phyloP scores from a whole-genome alignment of 257 asterid genomes.

The Scutellaria barbata region DNA sequence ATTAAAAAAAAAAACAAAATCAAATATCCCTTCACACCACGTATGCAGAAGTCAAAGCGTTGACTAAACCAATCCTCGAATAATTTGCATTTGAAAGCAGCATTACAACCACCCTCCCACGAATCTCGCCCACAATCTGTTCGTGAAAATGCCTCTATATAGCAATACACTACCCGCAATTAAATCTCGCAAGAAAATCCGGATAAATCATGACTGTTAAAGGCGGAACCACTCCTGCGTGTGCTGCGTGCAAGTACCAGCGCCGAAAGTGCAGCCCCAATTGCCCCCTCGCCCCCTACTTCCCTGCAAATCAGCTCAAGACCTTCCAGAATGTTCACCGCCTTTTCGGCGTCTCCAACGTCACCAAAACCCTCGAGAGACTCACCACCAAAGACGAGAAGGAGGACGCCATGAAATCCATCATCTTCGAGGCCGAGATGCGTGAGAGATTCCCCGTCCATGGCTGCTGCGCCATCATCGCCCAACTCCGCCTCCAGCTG shows the following conservation, averaged over 20 bases:
- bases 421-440: constrained; percentile 69
- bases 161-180: too few species aligned
- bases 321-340: constrained; percentile 68
- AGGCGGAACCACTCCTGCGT: constrained; percentile 64
- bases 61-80: too few species aligned
- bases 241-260: constrained; percentile 82
- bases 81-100: too few species aligned
- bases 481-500: constrained; percentile 41
- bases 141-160: too few species aligned
- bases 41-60: too few species aligned
- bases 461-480: constrained; percentile 53
- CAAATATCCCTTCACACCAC: too few species aligned
- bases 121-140: not conserved
- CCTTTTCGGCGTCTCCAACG: constrained; percentile 63
- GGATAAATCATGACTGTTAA: constrained; percentile 43
- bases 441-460: constrained; percentile 51
- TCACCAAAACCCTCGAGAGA: constrained; percentile 42
- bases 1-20: too few species aligned
- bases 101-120: too few species aligned
- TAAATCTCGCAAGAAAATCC: too few species aligned
- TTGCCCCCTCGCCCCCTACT: constrained; percentile 67
- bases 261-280: constrained; percentile 56
- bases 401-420: constrained; percentile 74
- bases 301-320: constrained; percentile 60
- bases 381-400: constrained; percentile 33